Evolutionary conservation across 2,329 filamentous ascomycete species (phyloP), one percentile per base, ranked within the genome.

Genomic region (Pezicula radicicola): DNA sequence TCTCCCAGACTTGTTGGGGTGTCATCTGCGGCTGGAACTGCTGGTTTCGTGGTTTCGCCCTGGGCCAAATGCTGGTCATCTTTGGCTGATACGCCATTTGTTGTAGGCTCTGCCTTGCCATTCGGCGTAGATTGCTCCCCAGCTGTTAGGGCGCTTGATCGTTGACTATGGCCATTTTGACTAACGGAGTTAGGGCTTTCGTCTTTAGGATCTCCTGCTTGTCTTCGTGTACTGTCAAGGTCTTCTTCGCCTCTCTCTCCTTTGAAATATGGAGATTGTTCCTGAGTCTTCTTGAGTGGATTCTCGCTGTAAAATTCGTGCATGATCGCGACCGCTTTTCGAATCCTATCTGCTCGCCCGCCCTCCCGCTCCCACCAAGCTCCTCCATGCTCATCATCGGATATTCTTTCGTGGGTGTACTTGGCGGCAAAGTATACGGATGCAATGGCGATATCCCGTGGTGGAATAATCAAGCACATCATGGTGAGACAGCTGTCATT

Each of bases 401-500:
- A 74, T 50, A 97, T 85, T n/a, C 78, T 80, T 33, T 91, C 78
- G 35, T 83, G 78, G 30, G 84, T 88, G 63, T 91, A 86, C 41
- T 85, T 84, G 52, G 89, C 88, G 6, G 89, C 90, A 54, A 93
- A 94, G 71, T 95, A 97, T 25, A 99, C 81, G 16, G 91, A 87
- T 25, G 85, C 87, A 30, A 93, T 88, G 15, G 93, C 91, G 49
- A 97, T 89, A 37, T 91, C 89, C 39, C 85, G 82, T 15, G 91
- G 83, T 18, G 84, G 83, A 68, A 92, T 88, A 28, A 95, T 77
- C 3, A 99, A 79, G 54, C 92, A 95, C 46, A 97, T 77, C 39
- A 87, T 83, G 1, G 93, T 97, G 54, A 93, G 83, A 58, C 85
- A 89, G 18, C 88, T 88, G 70, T 99, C 94, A 66, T 95, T 97